A percentile compares a stretch with the other conserved stretches of the same genome.
phyloP scores from a whole-genome alignment of 495 filamentous ascomycete species.

The Chlorociboria aeruginascens region DNA sequence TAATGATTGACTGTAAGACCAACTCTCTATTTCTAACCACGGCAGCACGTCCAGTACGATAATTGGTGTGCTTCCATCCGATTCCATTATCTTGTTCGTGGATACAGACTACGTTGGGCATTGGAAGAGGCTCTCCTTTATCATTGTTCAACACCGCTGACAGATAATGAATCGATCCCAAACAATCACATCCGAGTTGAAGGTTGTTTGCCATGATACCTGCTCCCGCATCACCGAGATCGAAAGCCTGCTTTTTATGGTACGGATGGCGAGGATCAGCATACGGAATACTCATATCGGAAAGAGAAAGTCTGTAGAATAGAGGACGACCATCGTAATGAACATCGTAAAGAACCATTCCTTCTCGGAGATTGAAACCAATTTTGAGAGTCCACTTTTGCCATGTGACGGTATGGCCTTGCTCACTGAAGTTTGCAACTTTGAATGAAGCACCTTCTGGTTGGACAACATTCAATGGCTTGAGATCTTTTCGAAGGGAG shows the following conservation, averaged over 20 bases:
- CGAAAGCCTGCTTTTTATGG: conserved; percentile 58
- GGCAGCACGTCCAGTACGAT: conserved; percentile 46
- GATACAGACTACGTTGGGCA: conserved; percentile 50
- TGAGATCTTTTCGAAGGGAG: conserved; percentile 50
- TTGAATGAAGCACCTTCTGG: conserved; percentile 66
- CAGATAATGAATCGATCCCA: conserved; percentile 57
- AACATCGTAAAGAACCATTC: conserved; percentile 51
- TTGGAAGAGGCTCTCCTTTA: conserved; percentile 39
- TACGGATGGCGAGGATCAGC: conserved; percentile 53
- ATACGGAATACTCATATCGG: conserved; percentile 64
- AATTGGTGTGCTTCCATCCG: conserved; percentile 58
- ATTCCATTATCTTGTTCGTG: conserved; percentile 59
- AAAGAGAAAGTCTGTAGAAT: conserved; percentile 58
- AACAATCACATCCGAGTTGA: conserved; percentile 53
- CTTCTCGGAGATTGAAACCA: conserved; percentile 53
- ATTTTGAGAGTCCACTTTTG: conserved; percentile 59
- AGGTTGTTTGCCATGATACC: conserved; percentile 57
- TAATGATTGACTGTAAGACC: conserved; percentile 65
- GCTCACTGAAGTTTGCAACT: conserved; percentile 33
- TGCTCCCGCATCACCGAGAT: conserved; percentile 56
- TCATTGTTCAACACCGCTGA: conserved; percentile 44
- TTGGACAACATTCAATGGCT: conserved; percentile 65
- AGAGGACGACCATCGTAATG: conserved; percentile 56
- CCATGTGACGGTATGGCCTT: conserved; percentile 44
- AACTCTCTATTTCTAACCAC: conserved; percentile 49